These are phyloP conservation scores for Cladorrhinum sp. DNA, from an alignment of 2,329 filamentous ascomycete genomes.

Conservation along the genomic window DNA sequence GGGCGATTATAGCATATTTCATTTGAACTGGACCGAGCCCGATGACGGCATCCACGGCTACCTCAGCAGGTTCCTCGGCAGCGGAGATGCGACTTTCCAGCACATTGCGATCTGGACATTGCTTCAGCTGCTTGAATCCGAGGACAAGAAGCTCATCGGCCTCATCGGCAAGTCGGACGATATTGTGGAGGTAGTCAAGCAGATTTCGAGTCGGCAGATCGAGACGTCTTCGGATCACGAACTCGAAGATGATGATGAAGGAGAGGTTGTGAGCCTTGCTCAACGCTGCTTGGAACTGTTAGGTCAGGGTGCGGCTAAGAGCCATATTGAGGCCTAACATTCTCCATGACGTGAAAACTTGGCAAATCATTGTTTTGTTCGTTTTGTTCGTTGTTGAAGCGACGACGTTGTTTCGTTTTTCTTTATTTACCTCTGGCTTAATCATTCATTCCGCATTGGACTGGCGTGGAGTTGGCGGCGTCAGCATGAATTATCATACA, in stretches of 20 bases:
- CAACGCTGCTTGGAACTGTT: slow-evolving; percentile 85
- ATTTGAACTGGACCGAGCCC: slow-evolving; percentile 89
- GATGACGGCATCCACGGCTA: slow-evolving; percentile 96
- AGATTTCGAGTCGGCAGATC: slow-evolving; percentile 83
- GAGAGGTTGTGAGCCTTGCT: slow-evolving; percentile 87
- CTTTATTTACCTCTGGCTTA: slow-evolving; percentile 28
- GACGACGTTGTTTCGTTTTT: not conserved
- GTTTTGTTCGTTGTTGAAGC: not conserved
- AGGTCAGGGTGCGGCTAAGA: slow-evolving; percentile 71
- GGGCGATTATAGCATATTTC: slow-evolving; percentile 93
- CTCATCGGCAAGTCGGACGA: slow-evolving; percentile 88
- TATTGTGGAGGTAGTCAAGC: slow-evolving; percentile 86
- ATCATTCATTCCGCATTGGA: slow-evolving; percentile 34
- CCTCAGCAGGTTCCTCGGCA: slow-evolving; percentile 85
- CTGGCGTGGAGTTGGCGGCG: slow-evolving; percentile 45
- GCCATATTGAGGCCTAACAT: slow-evolving; percentile 73
- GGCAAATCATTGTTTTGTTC: not conserved
- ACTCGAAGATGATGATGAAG: slow-evolving; percentile 84
- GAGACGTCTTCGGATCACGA: slow-evolving; percentile 74
- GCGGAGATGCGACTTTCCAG: slow-evolving; percentile 95
- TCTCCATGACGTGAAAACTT: not conserved
- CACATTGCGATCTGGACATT: slow-evolving; percentile 99
- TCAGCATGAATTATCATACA: slow-evolving; percentile 35
- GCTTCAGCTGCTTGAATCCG: slow-evolving; percentile 90
- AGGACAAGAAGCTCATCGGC: slow-evolving; percentile 83